phyloP scores from a whole-genome alignment of 805 yeast genomes.

The Candida vaughaniae region DNA sequence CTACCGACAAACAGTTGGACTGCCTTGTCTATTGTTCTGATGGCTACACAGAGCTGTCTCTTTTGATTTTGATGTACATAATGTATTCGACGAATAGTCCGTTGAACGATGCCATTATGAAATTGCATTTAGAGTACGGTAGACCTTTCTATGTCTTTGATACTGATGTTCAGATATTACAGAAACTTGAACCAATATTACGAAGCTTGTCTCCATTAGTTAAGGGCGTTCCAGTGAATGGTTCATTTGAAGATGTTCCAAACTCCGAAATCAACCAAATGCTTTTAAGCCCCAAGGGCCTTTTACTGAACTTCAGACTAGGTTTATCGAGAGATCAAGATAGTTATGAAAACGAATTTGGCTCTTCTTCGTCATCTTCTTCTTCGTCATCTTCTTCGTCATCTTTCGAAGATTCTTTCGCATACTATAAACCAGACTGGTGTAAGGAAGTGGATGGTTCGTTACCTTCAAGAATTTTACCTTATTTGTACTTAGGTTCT shows the following conservation, averaged over 20 bases:
- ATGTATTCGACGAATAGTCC: constrained; percentile 65
- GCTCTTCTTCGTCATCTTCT: constrained; percentile 5
- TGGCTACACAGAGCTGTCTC: constrained; percentile 88
- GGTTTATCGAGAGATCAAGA: background rate
- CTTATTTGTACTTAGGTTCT: constrained; percentile 84
- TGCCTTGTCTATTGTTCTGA: constrained; percentile 76
- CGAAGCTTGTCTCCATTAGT: constrained; percentile 56
- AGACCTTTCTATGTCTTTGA: constrained; percentile 85
- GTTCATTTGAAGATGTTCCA: constrained; percentile 27
- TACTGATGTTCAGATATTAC: constrained; percentile 66
- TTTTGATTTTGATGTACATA: constrained; percentile 67
- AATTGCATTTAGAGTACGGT: constrained; percentile 59
- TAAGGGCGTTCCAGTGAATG: constrained; percentile 23
- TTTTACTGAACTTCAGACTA: background rate
- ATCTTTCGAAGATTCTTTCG: constrained; percentile 2
- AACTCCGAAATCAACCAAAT: constrained; percentile 34
- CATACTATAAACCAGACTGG: constrained; percentile 23
- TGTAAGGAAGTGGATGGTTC: constrained; percentile 56
- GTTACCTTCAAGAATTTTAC: constrained; percentile 78
- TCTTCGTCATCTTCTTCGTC: constrained; percentile 4
- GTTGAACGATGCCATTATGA: constrained; percentile 63
- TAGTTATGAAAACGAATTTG: constrained; percentile 2
- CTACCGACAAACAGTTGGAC: constrained; percentile 32
- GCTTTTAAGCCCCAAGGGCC: constrained; percentile 20
- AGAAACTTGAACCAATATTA: constrained; percentile 62